Percentiles rank a stretch among this genome's conserved stretches.
phyloP scores from a whole-genome alignment of 169 alveolate species.

The Theileria annulata region DNA sequence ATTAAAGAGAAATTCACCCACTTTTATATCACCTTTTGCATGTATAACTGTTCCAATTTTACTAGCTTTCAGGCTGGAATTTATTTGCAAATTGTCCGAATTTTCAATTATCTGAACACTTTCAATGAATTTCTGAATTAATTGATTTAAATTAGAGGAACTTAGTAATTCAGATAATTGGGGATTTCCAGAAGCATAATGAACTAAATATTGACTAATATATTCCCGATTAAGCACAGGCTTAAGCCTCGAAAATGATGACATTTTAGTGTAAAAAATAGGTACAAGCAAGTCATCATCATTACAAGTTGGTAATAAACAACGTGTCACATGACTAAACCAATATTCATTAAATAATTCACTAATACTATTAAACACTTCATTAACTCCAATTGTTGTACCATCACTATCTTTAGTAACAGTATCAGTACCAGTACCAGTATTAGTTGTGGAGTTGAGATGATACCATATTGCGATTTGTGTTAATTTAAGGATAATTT shows the following conservation, averaged over 20 bases:
- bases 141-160: not conserved
- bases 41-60: not conserved
- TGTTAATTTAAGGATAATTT: not conserved
- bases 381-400: not conserved
- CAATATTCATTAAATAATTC: slow-evolving; percentile 17
- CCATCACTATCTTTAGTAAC: not conserved
- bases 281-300: slow-evolving; percentile 7
- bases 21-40: slow-evolving; percentile 1
- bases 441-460: not conserved
- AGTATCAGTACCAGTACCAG: too few relatives aligned
- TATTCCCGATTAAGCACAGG: slow-evolving; percentile 6
- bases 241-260: slow-evolving; percentile 8
- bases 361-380: not conserved
- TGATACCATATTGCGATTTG: slow-evolving; percentile 17
- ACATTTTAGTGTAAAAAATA: slow-evolving; percentile 10
- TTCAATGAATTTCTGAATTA: not conserved
- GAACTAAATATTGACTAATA: not conserved
- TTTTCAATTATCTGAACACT: not conserved
- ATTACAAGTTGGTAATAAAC: slow-evolving; percentile 18
- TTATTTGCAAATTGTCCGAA: not conserved
- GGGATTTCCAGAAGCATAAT: not conserved
- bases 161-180: not conserved
- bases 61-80: not conserved
- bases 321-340: slow-evolving; percentile 21
- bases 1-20: slow-evolving; percentile 12